A percentile compares a stretch with the other conserved stretches of the same genome.
Evolutionary conservation across 2,329 filamentous ascomycete species (phyloP).

Genomic region (Aspergillus jensenii): DNA sequence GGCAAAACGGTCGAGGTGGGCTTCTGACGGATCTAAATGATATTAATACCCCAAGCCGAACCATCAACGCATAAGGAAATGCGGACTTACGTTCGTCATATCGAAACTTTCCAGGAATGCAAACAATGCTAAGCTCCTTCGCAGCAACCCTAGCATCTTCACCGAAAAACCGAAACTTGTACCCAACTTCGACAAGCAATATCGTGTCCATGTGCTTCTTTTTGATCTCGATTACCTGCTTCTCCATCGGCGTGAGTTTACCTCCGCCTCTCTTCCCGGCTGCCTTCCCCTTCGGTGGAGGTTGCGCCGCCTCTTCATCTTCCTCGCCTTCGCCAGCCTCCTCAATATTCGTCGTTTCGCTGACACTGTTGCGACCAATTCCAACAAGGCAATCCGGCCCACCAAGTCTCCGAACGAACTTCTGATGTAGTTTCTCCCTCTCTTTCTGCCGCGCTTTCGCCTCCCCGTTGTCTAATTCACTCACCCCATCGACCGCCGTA

Average conservation of each 20-base stretch:
- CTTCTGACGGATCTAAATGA: constrained; percentile 74
- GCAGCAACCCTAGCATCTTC: constrained; percentile 88
- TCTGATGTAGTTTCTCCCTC: constrained; percentile 73
- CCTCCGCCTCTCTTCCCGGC: constrained; percentile 68
- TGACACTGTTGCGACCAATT: constrained; percentile 60
- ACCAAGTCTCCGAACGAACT: constrained; percentile 88
- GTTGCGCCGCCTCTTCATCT: constrained; percentile 50
- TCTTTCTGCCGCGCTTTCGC: constrained; percentile 55
- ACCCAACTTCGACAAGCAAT: constrained; percentile 91
- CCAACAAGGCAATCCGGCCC: constrained; percentile 76
- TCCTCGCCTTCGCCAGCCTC: constrained; percentile 61
- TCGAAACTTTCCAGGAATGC: constrained; percentile 90
- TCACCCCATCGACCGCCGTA: constrained; percentile 31
- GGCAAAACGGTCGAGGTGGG: constrained; percentile 87
- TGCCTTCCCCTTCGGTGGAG: constrained; percentile 47
- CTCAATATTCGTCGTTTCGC: constrained; percentile 54
- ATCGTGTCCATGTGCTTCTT: constrained; percentile 84
- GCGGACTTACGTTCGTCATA: constrained; percentile 76
- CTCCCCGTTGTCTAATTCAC: constrained; percentile 43
- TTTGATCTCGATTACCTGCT: constrained; percentile 93
- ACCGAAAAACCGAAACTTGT: constrained; percentile 97
- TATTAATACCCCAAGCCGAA: not conserved
- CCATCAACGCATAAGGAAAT: not conserved
- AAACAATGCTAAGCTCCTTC: constrained; percentile 90
- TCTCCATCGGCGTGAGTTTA: constrained; percentile 92